Evolutionary conservation across 139 green algal genomes (phyloP).

Genomic region (Asterochloris erici): DNA sequence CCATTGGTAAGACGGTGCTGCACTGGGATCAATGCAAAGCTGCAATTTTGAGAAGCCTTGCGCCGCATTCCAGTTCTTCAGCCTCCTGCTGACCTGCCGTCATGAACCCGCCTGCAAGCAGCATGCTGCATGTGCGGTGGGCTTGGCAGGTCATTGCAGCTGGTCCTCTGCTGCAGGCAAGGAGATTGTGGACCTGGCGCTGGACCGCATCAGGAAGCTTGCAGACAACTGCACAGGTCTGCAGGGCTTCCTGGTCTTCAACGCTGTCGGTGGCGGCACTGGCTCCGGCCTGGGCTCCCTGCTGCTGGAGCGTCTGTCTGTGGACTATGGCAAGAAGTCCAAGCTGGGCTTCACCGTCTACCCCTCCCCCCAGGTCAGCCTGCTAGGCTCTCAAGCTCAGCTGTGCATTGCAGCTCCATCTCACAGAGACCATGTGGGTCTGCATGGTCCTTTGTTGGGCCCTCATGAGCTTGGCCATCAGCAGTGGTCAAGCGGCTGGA

Average conservation of each 20-base stretch:
- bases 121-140: no score
- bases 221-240: conserved; percentile 97
- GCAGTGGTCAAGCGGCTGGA: neutral
- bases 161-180: conserved; percentile 39
- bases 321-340: conserved; percentile 99
- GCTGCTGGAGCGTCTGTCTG: conserved; percentile 94
- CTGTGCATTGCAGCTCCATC: no score
- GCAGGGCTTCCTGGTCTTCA: conserved; percentile 97
- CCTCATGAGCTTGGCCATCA: neutral
- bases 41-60: no score
- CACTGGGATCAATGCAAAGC: no score
- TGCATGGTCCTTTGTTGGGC: neutral
- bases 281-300: conserved; percentile 95
- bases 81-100: no score
- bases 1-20: conserved; percentile 11
- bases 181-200: conserved; percentile 94
- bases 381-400: neutral
- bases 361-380: conserved; percentile 76
- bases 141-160: no score
- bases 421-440: neutral
- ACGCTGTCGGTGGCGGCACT: conserved; percentile 92
- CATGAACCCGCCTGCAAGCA: conserved; percentile 46
- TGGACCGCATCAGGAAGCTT: conserved; percentile 96
- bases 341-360: conserved; percentile 99
- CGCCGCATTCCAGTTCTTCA: no score